phyloP scores from a whole-genome alignment of 2,329 filamentous ascomycete genomes.

The Macrophomina phaseolina region DNA sequence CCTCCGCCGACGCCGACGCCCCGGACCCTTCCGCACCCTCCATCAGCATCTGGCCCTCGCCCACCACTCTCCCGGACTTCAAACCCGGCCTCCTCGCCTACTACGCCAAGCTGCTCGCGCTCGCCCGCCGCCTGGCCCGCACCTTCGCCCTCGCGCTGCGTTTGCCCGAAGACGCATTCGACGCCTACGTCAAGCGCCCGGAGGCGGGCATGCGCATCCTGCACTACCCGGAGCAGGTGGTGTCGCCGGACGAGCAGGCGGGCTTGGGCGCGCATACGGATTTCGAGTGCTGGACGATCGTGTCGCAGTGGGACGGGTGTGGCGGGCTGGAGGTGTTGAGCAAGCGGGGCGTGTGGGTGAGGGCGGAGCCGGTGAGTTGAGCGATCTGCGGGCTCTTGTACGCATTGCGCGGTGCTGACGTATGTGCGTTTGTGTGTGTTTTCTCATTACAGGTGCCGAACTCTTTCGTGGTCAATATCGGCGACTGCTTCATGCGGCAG shows the following conservation, averaged over 20 bases:
- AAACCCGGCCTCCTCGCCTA: slow-evolving; percentile 45
- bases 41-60: slow-evolving; percentile 39
- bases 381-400: too few relatives aligned
- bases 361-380: slow-evolving; percentile 38
- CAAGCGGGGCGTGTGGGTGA: slow-evolving; percentile 49
- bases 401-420: too few relatives aligned
- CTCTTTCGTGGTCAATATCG: slow-evolving; percentile 51
- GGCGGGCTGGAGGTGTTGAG: slow-evolving; percentile 48
- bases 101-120: slow-evolving; percentile 42
- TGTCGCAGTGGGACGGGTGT: slow-evolving; percentile 34
- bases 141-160: slow-evolving; percentile 48
- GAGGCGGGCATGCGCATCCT: slow-evolving; percentile 51
- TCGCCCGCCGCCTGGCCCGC: slow-evolving; percentile 45
- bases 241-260: slow-evolving; percentile 39
- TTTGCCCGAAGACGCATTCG: slow-evolving; percentile 48
- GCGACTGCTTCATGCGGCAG: slow-evolving; percentile 48
- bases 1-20: slow-evolving; percentile 32
- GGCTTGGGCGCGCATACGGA: slow-evolving; percentile 52
- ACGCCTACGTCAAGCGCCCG: slow-evolving; percentile 46
- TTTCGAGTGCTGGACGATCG: slow-evolving; percentile 52
- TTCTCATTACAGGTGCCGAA: slow-evolving; percentile 29
- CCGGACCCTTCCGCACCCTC: slow-evolving; percentile 27
- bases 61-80: slow-evolving; percentile 41
- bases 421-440: too few relatives aligned
- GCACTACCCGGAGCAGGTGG: slow-evolving; percentile 48